A percentile compares a stretch with the other conserved stretches of the same genome.
These are phyloP conservation scores for Myxozyma melibiosi DNA, from an alignment of 805 yeast genomes.

Conservation along the genomic window DNA sequence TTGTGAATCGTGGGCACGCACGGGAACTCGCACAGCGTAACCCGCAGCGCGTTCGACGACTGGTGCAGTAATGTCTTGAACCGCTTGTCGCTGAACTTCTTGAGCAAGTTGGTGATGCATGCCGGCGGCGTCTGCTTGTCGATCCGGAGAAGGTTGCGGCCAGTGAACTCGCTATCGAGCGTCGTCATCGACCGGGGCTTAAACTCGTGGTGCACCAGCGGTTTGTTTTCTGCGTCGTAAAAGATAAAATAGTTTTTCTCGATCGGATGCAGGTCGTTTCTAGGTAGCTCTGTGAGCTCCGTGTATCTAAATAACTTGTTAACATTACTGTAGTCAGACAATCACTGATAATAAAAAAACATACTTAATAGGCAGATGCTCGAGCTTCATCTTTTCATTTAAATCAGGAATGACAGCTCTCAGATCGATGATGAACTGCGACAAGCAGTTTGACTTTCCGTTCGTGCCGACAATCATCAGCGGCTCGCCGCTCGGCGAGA, in stretches of 20 bases:
- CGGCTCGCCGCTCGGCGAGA: constrained; percentile 30
- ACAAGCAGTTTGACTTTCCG: constrained; percentile 16
- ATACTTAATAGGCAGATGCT: constrained; percentile 21
- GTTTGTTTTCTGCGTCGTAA: constrained; percentile 16
- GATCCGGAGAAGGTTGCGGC: background rate
- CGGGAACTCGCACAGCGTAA: constrained; percentile 30
- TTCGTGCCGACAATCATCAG: constrained; percentile 29
- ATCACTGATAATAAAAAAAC: background rate
- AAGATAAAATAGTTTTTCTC: constrained; percentile 28
- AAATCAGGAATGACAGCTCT: constrained; percentile 24
- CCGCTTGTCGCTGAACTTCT: background rate
- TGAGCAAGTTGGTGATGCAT: constrained; percentile 6
- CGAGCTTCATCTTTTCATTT: constrained; percentile 7
- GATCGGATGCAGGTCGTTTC: constrained; percentile 5
- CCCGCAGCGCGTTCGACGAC: constrained; percentile 26
- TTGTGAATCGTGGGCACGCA: constrained; percentile 31
- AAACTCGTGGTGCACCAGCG: constrained; percentile 17
- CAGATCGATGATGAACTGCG: constrained; percentile 23
- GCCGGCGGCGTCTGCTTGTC: constrained; percentile 11
- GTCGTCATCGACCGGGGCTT: constrained; percentile 5
- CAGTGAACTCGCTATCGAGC: background rate
- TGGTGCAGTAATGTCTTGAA: constrained; percentile 16
- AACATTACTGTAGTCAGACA: background rate
- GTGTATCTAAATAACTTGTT: constrained; percentile 2
- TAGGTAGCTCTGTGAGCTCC: constrained; percentile 14